A percentile compares a stretch with the other conserved stretches of the same genome.
phyloP scores from a whole-genome alignment of 352 stramenopile species.

The Globisporangium viniferum region DNA sequence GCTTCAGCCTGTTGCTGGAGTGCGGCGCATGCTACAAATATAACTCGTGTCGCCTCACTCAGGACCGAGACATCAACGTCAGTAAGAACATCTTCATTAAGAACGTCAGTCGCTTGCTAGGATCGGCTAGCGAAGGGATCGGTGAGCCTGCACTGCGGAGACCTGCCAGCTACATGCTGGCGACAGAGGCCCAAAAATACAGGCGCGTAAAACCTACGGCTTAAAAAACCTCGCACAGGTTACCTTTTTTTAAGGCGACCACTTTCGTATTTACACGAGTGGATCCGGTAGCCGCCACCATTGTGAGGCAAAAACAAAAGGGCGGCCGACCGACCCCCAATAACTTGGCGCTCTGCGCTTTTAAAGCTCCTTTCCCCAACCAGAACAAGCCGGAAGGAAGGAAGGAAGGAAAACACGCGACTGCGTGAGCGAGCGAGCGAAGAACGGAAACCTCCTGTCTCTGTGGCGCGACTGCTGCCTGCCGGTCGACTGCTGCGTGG shows the following conservation, averaged over 20 bases:
- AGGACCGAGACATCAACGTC: too few species aligned
- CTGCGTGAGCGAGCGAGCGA: not conserved
- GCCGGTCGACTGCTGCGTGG: not conserved
- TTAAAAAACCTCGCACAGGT: not conserved
- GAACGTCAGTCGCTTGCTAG: too few species aligned
- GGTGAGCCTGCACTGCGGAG: too few species aligned
- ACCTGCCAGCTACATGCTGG: not conserved
- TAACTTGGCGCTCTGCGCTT: constrained; percentile 4
- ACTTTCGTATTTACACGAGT: not conserved
- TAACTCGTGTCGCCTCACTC: too few species aligned
- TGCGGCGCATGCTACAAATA: too few species aligned
- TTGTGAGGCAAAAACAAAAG: constrained; percentile 10
- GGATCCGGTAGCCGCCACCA: not conserved
- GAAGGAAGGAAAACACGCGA: not conserved
- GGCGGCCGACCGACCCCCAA: constrained; percentile 5
- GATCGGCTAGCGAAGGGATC: too few species aligned
- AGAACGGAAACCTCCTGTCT: constrained; percentile 12
- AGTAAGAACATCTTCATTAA: too few species aligned
- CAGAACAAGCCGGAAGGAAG: constrained; percentile 8
- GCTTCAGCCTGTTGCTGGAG: too few species aligned
- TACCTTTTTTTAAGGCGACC: not conserved
- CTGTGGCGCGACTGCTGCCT: not conserved
- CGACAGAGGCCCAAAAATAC: not conserved
- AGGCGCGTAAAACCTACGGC: not conserved
- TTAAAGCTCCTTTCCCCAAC: constrained; percentile 10